Percentiles rank a stretch among this genome's conserved stretches.
Conservation (phyloP, 495 filamentous ascomycete genomes). For the Hypoxylon perforatum region DNA sequence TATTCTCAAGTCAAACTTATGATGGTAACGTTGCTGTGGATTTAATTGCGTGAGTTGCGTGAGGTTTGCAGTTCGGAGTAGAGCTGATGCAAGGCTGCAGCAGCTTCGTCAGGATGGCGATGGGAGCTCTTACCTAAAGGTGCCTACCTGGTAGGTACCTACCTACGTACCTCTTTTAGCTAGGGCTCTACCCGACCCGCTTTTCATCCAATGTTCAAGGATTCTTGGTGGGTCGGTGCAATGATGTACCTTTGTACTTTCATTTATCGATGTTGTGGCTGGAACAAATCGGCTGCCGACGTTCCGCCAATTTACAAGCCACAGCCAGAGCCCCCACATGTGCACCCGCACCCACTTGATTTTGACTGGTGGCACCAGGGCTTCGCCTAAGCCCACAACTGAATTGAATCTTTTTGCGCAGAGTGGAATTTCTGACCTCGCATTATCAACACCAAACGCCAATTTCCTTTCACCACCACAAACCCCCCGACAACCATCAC, state of each 20-base stretch:
- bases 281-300: slow-evolving; percentile 5
- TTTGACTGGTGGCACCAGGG: slow-evolving; percentile 48
- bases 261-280: slow-evolving; percentile 4
- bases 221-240: too few relatives aligned
- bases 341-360: slow-evolving; percentile 13
- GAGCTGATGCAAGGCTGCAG: slow-evolving; percentile 37
- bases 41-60: slow-evolving; percentile 1
- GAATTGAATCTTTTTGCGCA: slow-evolving; percentile 50
- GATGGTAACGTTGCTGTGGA: background rate
- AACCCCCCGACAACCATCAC: slow-evolving; percentile 55
- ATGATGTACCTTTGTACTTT: background rate
- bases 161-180: too few relatives aligned
- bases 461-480: slow-evolving; percentile 53
- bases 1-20: background rate
- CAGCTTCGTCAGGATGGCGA: slow-evolving; percentile 44
- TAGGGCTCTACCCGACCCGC: too few relatives aligned
- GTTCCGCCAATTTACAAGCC: slow-evolving; percentile 24
- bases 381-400: slow-evolving; percentile 52
- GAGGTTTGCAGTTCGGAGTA: background rate
- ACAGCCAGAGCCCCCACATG: slow-evolving; percentile 28
- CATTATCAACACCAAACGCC: slow-evolving; percentile 46
- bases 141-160: slow-evolving; percentile 7
- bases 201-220: too few relatives aligned
- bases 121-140: slow-evolving; percentile 24
- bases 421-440: slow-evolving; percentile 48